Conservation (phyloP, 2,329 filamentous ascomycete genomes). For the Apiospora sp. region DNA sequence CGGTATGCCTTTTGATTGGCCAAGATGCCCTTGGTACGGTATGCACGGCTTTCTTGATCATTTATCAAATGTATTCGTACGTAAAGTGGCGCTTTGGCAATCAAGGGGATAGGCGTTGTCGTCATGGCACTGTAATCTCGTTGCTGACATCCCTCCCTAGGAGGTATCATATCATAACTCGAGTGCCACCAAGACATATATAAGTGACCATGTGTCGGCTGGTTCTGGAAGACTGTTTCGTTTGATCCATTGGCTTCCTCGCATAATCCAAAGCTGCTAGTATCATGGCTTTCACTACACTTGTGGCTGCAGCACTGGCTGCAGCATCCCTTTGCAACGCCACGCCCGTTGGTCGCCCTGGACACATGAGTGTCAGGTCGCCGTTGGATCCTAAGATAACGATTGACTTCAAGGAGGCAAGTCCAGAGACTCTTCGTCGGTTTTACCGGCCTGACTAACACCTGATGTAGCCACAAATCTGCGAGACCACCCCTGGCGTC, state of each 20-base stretch:
- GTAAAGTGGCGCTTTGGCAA: too few relatives aligned
- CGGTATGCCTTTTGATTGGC: too few relatives aligned
- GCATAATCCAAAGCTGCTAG: background rate
- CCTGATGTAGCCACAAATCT: conserved; percentile 38
- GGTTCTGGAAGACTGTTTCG: background rate
- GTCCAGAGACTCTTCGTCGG: background rate
- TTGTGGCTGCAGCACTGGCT: background rate
- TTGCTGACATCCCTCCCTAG: background rate
- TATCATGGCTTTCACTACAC: background rate
- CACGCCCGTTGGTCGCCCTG: background rate
- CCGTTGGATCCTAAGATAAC: background rate
- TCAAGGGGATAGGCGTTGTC: background rate
- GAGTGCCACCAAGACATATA: background rate
- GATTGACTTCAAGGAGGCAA: conserved; percentile 7
- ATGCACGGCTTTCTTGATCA: too few relatives aligned
- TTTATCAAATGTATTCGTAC: too few relatives aligned
- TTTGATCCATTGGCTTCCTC: background rate
- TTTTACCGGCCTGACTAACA: background rate
- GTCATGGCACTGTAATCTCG: background rate
- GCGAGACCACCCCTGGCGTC: conserved; percentile 51
- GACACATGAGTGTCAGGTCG: background rate
- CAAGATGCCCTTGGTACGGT: too few relatives aligned
- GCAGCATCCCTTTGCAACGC: background rate
- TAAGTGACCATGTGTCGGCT: background rate
- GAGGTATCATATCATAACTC: background rate